A percentile compares a stretch with the other conserved stretches of the same genome.
These are phyloP conservation scores for Dryadomyces sulphureus DNA, from an alignment of 2,329 filamentous ascomycete genomes.

Conservation along the genomic window DNA sequence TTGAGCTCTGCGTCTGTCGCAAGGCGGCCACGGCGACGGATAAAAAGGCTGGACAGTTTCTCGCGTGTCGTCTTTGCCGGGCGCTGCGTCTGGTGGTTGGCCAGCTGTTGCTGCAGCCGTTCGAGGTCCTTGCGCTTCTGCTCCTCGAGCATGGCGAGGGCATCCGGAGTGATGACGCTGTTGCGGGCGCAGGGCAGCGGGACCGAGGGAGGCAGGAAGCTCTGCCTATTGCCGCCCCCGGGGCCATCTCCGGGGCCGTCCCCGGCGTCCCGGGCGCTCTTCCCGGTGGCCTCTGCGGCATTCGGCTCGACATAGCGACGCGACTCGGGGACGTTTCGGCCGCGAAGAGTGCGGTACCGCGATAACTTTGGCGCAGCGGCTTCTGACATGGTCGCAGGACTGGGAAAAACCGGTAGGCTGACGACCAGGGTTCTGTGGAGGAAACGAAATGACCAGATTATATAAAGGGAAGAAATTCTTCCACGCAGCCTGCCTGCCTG, in stretches of 20 bases:
- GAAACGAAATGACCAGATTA: background rate
- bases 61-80: slow-evolving; percentile 27
- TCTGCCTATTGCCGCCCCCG: background rate
- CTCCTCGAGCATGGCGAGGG: slow-evolving; percentile 31
- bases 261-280: no score
- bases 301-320: slow-evolving; percentile 9
- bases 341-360: slow-evolving; percentile 19
- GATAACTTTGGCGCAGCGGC: slow-evolving; percentile 16
- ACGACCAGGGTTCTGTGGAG: no score
- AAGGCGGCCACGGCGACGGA: background rate
- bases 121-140: slow-evolving; percentile 33
- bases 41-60: slow-evolving; percentile 28
- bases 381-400: background rate
- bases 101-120: slow-evolving; percentile 28
- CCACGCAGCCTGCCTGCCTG: no score
- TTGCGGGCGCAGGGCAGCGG: background rate
- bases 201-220: background rate
- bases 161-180: slow-evolving; percentile 22
- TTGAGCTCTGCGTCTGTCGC: no score
- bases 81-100: slow-evolving; percentile 16
- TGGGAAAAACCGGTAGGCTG: background rate
- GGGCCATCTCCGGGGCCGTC: no score
- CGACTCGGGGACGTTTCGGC: slow-evolving; percentile 16
- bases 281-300: background rate
- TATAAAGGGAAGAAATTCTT: background rate